These are phyloP conservation scores for Salvia sclarea DNA, from an alignment of 305 asterid species.

Conservation along the genomic window DNA sequence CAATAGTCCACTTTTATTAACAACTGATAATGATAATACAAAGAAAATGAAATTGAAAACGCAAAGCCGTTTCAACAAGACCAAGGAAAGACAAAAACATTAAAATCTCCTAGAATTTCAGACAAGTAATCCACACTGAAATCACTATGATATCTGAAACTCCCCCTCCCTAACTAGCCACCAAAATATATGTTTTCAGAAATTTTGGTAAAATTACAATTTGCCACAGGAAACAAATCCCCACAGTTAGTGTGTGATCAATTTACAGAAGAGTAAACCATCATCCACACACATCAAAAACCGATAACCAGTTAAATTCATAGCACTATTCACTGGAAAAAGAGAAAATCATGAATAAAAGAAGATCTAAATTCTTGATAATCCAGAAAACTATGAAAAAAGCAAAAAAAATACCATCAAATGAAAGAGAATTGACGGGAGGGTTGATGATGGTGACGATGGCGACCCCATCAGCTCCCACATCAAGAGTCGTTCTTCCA, in stretches of 20 bases:
- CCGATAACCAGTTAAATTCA: not conserved
- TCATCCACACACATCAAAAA: not conserved
- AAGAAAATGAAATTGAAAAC: not conserved
- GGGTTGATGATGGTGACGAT: conserved; percentile 91
- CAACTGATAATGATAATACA: not conserved
- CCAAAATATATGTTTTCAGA: not conserved
- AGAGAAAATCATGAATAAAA: conserved; percentile 8
- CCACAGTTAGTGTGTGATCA: conserved; percentile 21
- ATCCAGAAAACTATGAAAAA: not conserved
- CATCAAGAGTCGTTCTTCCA: conserved; percentile 82
- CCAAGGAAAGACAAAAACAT: not conserved
- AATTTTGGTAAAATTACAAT: not conserved
- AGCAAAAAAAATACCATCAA: conserved; percentile 62
- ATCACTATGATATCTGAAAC: conserved; percentile 8
- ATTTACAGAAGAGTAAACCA: conserved; percentile 15
- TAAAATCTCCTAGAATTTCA: not conserved
- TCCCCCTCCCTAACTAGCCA: not conserved
- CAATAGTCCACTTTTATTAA: no score
- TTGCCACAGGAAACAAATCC: not conserved
- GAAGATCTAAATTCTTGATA: conserved; percentile 25
- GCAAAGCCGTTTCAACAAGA: not conserved
- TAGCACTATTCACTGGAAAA: not conserved
- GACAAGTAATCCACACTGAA: not conserved
- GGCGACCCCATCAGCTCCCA: conserved; percentile 93
- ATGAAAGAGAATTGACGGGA: conserved; percentile 92